These are phyloP conservation scores for Syncephalastrum sp. DNA, from an alignment of 371 early-diverging fungal genomes.

Conservation along the genomic window DNA sequence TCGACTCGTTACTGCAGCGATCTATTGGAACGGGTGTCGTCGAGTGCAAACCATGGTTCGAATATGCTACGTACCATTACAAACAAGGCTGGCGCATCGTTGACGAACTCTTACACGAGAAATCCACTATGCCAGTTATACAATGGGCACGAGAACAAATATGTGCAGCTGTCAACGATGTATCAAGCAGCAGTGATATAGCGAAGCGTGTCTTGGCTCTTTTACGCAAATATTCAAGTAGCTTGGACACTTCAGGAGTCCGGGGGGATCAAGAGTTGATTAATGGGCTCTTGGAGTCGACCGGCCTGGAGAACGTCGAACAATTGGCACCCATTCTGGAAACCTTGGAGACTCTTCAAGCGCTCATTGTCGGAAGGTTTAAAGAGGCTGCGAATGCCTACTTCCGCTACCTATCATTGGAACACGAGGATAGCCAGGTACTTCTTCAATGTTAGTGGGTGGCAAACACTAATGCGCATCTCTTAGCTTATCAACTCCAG, in stretches of 20 bases:
- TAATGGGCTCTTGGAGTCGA: not conserved
- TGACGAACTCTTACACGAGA: slow-evolving; percentile 40
- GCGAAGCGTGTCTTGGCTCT: too few species aligned
- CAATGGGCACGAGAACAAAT: slow-evolving; percentile 26
- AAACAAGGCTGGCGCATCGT: slow-evolving; percentile 61
- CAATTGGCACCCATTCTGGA: slow-evolving; percentile 6
- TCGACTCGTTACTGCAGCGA: slow-evolving; percentile 27
- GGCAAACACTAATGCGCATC: not conserved
- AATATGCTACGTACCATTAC: slow-evolving; percentile 61
- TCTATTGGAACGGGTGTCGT: slow-evolving; percentile 25
- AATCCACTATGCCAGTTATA: slow-evolving; percentile 22
- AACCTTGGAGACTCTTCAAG: slow-evolving; percentile 21
- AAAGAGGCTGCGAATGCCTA: slow-evolving; percentile 29
- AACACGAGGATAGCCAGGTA: slow-evolving; percentile 22
- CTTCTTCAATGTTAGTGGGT: not conserved
- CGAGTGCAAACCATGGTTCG: slow-evolving; percentile 61
- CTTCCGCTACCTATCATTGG: slow-evolving; percentile 35
- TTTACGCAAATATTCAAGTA: not conserved
- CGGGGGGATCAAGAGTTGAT: too few species aligned
- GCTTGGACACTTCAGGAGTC: not conserved
- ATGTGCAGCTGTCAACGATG: too few species aligned
- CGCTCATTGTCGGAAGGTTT: slow-evolving; percentile 24
- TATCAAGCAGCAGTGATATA: too few species aligned
- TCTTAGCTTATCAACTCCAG: too few species aligned
- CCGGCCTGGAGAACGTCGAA: not conserved